These are phyloP conservation scores for Pyrenophora tritici-repentis DNA, from an alignment of 2,329 filamentous ascomycete species.

Conservation along the genomic window DNA sequence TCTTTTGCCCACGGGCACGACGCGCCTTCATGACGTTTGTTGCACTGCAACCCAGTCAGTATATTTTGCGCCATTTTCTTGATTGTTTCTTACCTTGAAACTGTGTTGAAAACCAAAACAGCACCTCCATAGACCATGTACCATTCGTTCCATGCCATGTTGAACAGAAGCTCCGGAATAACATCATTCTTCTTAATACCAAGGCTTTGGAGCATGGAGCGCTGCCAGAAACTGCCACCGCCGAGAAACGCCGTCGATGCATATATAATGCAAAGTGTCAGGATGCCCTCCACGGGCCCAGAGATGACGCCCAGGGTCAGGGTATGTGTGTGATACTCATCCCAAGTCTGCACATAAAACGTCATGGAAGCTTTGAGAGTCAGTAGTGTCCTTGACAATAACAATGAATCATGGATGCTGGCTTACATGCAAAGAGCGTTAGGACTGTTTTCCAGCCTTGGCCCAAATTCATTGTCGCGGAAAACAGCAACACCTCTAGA, in stretches of 20 bases:
- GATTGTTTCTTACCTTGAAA: constrained; percentile 60
- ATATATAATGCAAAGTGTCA: constrained; percentile 83
- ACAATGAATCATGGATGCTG: neutral
- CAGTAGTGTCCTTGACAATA: neutral
- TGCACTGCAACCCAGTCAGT: constrained; percentile 56
- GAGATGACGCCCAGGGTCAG: constrained; percentile 90
- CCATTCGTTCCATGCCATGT: constrained; percentile 87
- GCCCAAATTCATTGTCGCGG: constrained; percentile 88
- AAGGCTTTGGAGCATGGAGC: constrained; percentile 73
- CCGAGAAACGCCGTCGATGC: constrained; percentile 82
- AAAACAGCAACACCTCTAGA: constrained; percentile 91
- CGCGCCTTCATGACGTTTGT: constrained; percentile 84
- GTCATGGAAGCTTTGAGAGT: constrained; percentile 71
- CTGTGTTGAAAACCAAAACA: constrained; percentile 83
- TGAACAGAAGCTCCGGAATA: constrained; percentile 74
- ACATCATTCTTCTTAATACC: constrained; percentile 67
- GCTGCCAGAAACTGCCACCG: constrained; percentile 91
- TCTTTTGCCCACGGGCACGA: constrained; percentile 71
- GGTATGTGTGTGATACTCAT: constrained; percentile 97
- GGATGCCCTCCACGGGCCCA: constrained; percentile 90
- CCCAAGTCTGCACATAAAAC: constrained; percentile 99
- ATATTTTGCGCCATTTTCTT: neutral
- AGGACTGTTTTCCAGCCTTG: constrained; percentile 89
- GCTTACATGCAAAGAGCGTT: constrained; percentile 76
- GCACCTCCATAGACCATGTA: constrained; percentile 85